These are phyloP conservation scores for Phytophthora sojae DNA, from an alignment of 352 stramenopile species.

Conservation along the genomic window DNA sequence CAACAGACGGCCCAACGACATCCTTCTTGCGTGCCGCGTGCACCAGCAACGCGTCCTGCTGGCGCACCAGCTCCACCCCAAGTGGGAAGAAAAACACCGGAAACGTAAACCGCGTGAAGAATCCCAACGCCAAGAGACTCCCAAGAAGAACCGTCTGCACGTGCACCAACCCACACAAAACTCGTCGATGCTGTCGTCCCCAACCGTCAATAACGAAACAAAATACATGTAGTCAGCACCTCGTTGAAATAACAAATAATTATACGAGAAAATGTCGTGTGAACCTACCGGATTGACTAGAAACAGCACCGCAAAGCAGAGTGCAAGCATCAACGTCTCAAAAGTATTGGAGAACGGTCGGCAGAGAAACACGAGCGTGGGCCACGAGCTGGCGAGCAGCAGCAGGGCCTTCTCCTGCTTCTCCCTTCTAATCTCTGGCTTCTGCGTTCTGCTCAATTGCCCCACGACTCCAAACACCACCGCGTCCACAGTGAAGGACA, in stretches of 20 bases:
- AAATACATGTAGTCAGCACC: not conserved
- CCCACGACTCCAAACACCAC: conserved; percentile 53
- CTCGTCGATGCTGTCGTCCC: conserved; percentile 45
- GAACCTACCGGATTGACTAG: conserved; percentile 52
- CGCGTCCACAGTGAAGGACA: conserved; percentile 68
- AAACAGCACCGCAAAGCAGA: conserved; percentile 62
- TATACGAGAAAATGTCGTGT: conserved; percentile 1
- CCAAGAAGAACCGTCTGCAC: conserved; percentile 71
- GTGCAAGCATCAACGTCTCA: conserved; percentile 70
- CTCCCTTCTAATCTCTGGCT: conserved; percentile 24
- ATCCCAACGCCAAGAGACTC: conserved; percentile 65
- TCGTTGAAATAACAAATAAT: not conserved
- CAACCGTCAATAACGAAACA: not conserved
- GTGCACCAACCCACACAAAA: conserved; percentile 43
- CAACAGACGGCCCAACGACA: conserved; percentile 5
- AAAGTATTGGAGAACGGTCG: conserved; percentile 86
- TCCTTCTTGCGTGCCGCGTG: conserved; percentile 45
- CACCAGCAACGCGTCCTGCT: conserved; percentile 54
- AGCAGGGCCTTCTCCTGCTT: conserved; percentile 46
- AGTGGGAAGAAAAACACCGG: conserved; percentile 82
- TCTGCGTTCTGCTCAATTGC: conserved; percentile 34
- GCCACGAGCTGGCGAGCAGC: conserved; percentile 76
- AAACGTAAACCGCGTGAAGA: conserved; percentile 89
- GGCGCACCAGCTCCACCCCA: conserved; percentile 66
- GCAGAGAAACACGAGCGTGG: conserved; percentile 67